These are phyloP conservation scores for Fusarium coffeatum DNA, from an alignment of 2,329 filamentous ascomycete genomes.

Conservation along the genomic window DNA sequence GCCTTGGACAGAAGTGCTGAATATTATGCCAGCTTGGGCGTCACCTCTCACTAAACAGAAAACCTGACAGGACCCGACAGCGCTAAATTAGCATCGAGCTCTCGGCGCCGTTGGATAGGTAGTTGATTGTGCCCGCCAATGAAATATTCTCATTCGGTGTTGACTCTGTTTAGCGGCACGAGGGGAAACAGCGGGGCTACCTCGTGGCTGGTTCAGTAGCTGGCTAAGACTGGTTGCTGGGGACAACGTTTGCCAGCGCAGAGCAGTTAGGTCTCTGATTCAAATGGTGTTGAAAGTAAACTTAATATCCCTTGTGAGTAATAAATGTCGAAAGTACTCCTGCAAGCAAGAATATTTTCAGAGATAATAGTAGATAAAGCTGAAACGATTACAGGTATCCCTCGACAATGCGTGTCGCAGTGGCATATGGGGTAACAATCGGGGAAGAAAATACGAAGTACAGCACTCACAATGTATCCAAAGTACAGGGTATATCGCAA, in stretches of 20 bases:
- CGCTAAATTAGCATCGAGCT: slow-evolving; percentile 15
- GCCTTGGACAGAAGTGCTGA: slow-evolving; percentile 8
- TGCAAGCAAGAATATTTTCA: fast-evolving
- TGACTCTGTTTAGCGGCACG: slow-evolving; percentile 20
- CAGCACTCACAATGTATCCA: not conserved
- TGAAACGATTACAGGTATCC: not conserved
- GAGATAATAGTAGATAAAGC: not conserved
- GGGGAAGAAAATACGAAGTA: no score
- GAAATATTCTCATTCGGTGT: not conserved
- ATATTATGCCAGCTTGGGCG: slow-evolving; percentile 24
- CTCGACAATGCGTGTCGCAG: not conserved
- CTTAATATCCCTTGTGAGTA: not conserved
- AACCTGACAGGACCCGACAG: slow-evolving; percentile 20
- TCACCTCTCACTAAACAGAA: slow-evolving; percentile 34
- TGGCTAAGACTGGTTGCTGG: slow-evolving; percentile 24
- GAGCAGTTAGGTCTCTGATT: not conserved
- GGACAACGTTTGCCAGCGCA: slow-evolving; percentile 30
- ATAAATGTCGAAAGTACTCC: not conserved
- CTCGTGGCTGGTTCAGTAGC: slow-evolving; percentile 10
- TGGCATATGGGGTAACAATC: not conserved
- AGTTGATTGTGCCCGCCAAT: not conserved
- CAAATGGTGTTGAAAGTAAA: not conserved
- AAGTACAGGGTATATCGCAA: not conserved
- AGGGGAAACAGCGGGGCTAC: slow-evolving; percentile 33
- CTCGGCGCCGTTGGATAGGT: slow-evolving; percentile 5